A percentile compares a stretch with the other conserved stretches of the same genome.
These are phyloP conservation scores for Neopestalotiopsis sp. DNA, from an alignment of 2,329 filamentous ascomycete genomes.

Conservation along the genomic window DNA sequence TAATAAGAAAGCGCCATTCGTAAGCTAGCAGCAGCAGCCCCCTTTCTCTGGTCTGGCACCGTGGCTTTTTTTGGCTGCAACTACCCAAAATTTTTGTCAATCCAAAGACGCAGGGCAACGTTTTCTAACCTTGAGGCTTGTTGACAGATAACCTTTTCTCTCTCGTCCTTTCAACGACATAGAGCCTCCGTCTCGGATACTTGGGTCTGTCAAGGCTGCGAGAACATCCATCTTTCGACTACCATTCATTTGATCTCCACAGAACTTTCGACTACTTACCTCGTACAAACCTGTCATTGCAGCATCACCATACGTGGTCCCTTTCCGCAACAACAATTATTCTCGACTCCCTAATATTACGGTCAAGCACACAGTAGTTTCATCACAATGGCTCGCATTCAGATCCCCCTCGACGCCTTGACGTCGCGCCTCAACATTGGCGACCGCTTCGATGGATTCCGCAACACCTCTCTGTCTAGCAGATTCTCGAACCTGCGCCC, in stretches of 20 bases:
- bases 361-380: not conserved
- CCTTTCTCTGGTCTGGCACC: conserved; percentile 8
- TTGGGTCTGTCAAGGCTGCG: not conserved
- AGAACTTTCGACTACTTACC: not conserved
- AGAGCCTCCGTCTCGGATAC: not conserved
- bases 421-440: conserved; percentile 88
- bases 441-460: conserved; percentile 84
- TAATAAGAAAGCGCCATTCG: conserved; percentile 10
- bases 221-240: not conserved
- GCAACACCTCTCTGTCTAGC: conserved; percentile 76
- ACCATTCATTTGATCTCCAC: not conserved
- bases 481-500: conserved; percentile 94
- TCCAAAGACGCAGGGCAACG: not conserved
- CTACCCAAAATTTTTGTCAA: conserved; percentile 9
- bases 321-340: not conserved
- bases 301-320: not conserved
- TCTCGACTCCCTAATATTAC: not conserved
- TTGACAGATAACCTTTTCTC: conserved; percentile 2
- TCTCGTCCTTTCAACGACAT: not conserved
- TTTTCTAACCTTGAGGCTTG: conserved; percentile 8
- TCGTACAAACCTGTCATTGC: not conserved
- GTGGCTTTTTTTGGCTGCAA: conserved; percentile 11
- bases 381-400: conserved; percentile 78
- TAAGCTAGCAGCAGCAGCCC: conserved; percentile 18
- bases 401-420: conserved; percentile 89